A percentile compares a stretch with the other conserved stretches of the same genome.
phyloP scores from a whole-genome alignment of 495 filamentous ascomycete species.

The Immersiella caudata region DNA sequence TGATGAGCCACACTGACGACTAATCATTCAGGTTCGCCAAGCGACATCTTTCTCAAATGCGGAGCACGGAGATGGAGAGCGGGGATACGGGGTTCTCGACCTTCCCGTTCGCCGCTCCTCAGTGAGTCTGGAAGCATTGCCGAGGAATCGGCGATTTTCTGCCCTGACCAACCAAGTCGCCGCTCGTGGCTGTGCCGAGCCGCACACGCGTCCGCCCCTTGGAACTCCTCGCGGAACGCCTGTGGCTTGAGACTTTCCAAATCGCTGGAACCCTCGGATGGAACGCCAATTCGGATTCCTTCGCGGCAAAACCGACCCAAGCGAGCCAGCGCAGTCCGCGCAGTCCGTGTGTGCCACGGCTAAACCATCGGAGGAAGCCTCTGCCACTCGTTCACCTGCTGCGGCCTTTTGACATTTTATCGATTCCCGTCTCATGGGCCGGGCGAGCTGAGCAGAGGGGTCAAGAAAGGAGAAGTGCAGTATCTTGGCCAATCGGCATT shows the following conservation, averaged over 20 bases:
- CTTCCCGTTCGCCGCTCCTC: background rate
- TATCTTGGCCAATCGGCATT: background rate
- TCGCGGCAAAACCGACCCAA: background rate
- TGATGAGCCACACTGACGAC: background rate
- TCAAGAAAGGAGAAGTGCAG: background rate
- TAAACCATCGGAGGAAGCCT: background rate
- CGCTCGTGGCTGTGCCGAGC: background rate
- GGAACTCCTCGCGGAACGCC: conserved; percentile 5
- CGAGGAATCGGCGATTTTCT: background rate
- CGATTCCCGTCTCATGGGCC: background rate
- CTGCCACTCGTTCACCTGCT: background rate
- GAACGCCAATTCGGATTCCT: background rate
- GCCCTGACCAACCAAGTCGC: background rate
- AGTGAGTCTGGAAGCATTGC: background rate
- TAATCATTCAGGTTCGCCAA: background rate
- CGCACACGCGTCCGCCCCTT: conserved; percentile 8
- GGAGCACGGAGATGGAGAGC: background rate
- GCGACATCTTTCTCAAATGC: conserved; percentile 8
- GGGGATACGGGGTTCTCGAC: background rate
- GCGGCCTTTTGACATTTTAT: background rate
- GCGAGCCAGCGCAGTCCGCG: background rate
- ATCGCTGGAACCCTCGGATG: background rate
- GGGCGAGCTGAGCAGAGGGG: background rate
- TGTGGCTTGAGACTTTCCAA: conserved; percentile 7
- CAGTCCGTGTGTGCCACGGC: background rate